These are phyloP conservation scores for Schizothecium vesticola DNA, from an alignment of 495 filamentous ascomycete species.

Conservation along the genomic window DNA sequence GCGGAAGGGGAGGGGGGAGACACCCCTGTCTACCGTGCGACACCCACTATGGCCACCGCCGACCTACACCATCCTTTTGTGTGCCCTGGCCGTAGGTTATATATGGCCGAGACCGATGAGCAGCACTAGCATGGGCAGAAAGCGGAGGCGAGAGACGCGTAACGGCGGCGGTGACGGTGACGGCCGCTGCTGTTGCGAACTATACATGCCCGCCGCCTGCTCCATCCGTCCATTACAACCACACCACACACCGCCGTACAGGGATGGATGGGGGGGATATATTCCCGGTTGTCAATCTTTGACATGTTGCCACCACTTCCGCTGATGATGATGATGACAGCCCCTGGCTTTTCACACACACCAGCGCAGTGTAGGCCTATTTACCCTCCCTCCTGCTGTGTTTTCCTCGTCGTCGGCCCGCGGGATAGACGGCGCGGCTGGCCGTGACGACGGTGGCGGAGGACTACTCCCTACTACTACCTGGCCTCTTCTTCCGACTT, in stretches of 20 bases:
- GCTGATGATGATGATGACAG: not conserved
- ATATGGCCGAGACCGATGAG: not conserved
- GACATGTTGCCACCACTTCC: not conserved
- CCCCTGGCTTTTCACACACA: not conserved
- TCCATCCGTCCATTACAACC: not conserved
- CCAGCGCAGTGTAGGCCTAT: not conserved
- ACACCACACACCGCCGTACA: not conserved
- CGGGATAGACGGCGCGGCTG: not conserved
- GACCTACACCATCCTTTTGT: not conserved
- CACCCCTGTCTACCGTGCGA: not conserved
- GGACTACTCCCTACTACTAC: not conserved
- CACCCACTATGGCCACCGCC: not conserved
- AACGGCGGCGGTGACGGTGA: not conserved
- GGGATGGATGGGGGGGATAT: not conserved
- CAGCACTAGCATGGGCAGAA: too few species aligned
- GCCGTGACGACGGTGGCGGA: not conserved
- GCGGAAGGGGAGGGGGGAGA: not conserved
- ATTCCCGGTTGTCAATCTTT: not conserved
- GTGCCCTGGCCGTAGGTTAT: not conserved
- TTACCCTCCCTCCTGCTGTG: not conserved
- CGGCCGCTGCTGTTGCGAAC: not conserved
- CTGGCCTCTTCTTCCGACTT: not conserved
- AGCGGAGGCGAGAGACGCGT: not conserved
- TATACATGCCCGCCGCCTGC: not conserved
- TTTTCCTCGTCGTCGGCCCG: not conserved